Conservation (phyloP, 2,329 filamentous ascomycete genomes). For the Drechslerella coelobrocha region DNA sequence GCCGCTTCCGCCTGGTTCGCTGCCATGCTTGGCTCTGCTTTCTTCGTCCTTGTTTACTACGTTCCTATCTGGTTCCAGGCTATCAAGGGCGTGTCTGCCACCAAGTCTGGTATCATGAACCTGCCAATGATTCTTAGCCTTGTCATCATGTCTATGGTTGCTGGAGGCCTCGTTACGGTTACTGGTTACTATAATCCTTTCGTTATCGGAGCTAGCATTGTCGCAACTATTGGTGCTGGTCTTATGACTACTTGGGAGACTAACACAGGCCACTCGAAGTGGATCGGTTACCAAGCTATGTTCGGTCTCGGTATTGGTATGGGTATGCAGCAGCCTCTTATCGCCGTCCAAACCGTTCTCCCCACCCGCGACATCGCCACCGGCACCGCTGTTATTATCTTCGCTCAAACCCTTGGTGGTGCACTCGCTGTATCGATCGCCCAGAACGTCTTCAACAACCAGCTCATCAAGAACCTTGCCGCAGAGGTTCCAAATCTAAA, state of each 20-base stretch:
- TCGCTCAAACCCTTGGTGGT: constrained; percentile 61
- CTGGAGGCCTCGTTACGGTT: constrained; percentile 58
- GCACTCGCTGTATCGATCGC: constrained; percentile 62
- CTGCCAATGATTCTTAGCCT: constrained; percentile 60
- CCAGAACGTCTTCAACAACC: constrained; percentile 61
- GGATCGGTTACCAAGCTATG: constrained; percentile 66
- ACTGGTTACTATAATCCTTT: constrained; percentile 62
- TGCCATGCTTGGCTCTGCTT: constrained; percentile 44
- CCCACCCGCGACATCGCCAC: constrained; percentile 59
- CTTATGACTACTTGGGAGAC: constrained; percentile 60
- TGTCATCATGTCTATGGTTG: constrained; percentile 61
- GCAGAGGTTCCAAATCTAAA: constrained; percentile 61
- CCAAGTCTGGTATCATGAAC: constrained; percentile 60
- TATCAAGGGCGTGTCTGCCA: constrained; percentile 58
- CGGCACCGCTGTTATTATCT: constrained; percentile 61
- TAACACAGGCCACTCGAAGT: constrained; percentile 56
- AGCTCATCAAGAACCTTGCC: constrained; percentile 58
- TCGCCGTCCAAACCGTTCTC: constrained; percentile 63
- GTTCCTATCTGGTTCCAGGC: constrained; percentile 60
- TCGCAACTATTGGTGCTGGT: constrained; percentile 57
- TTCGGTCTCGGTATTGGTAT: constrained; percentile 62
- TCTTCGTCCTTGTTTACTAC: constrained; percentile 46
- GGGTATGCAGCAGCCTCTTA: constrained; percentile 60
- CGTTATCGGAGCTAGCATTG: constrained; percentile 56
- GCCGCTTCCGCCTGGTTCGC: constrained; percentile 39